These are phyloP conservation scores for Mallotus nudiflorus DNA, from an alignment of 345 rosid species.

Conservation along the genomic window DNA sequence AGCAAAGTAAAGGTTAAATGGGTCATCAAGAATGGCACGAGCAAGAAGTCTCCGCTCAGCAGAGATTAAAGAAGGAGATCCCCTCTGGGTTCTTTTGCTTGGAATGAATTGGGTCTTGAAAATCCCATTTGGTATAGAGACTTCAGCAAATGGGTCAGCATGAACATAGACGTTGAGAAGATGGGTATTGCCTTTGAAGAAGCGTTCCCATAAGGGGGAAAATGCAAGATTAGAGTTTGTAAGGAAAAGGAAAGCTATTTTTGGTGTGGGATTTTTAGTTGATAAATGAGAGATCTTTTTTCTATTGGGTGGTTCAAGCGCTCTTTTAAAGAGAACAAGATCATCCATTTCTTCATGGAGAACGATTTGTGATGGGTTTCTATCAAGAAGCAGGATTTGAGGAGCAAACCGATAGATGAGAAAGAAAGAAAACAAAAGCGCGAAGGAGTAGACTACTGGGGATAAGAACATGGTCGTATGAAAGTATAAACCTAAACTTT, in stretches of 20 bases:
- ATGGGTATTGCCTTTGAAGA: conserved; percentile 50
- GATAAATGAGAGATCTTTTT: conserved; percentile 37
- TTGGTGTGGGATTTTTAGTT: conserved; percentile 47
- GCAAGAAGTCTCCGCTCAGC: conserved; percentile 81
- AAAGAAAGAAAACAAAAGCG: conserved; percentile 57
- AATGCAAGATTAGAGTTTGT: conserved; percentile 82
- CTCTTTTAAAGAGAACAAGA: conserved; percentile 62
- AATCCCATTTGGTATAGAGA: conserved; percentile 23
- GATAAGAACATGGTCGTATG: conserved; percentile 43
- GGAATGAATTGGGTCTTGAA: conserved; percentile 56
- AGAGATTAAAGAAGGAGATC: conserved; percentile 67
- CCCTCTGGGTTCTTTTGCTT: conserved; percentile 59
- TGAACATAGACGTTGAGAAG: conserved; percentile 81
- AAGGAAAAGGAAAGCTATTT: conserved; percentile 90
- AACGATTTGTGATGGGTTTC: conserved; percentile 9
- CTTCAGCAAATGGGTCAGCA: conserved; percentile 56
- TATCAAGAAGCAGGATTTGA: conserved; percentile 27
- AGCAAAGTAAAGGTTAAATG: conserved; percentile 74
- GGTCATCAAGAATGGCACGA: conserved; percentile 74
- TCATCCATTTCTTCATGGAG: conserved; percentile 60
- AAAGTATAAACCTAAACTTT: too few relatives aligned
- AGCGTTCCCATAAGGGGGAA: conserved; percentile 72
- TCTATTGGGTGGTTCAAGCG: conserved; percentile 19
- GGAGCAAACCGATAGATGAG: conserved; percentile 49
- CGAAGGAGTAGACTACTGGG: conserved; percentile 44